These are phyloP conservation scores for Pseudevernia furfuracea DNA, from an alignment of 495 filamentous ascomycete species.

Conservation along the genomic window DNA sequence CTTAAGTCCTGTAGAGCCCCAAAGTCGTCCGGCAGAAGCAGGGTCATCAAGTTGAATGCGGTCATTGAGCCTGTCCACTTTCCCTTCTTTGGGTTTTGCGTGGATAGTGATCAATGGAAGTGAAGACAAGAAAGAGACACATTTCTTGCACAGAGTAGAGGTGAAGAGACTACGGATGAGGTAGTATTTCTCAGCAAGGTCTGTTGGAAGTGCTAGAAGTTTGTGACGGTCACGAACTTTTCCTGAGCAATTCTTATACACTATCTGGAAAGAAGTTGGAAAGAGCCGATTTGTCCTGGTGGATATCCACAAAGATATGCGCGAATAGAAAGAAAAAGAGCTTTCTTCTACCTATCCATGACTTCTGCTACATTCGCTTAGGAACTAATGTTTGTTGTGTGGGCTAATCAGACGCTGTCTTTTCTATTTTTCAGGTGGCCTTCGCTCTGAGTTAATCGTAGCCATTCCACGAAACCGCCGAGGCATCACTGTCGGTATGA, in stretches of 20 bases:
- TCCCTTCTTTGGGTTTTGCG: constrained; percentile 72
- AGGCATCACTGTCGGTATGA: background rate
- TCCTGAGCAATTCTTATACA: too few relatives aligned
- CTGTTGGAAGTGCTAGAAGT: too few relatives aligned
- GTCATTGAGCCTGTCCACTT: constrained; percentile 85
- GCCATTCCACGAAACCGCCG: background rate
- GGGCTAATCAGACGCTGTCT: constrained; percentile 61
- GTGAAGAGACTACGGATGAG: constrained; percentile 73
- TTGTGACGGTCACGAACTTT: too few relatives aligned
- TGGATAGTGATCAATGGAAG: constrained; percentile 76
- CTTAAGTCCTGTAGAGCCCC: constrained; percentile 54
- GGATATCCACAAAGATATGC: too few relatives aligned
- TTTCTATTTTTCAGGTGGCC: background rate
- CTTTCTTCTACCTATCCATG: too few relatives aligned
- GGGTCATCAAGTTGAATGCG: constrained; percentile 77
- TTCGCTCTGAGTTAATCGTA: background rate
- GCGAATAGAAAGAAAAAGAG: too few relatives aligned
- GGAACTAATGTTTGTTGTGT: constrained; percentile 66
- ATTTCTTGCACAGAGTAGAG: constrained; percentile 68
- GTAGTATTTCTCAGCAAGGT: constrained; percentile 52
- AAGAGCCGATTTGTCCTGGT: too few relatives aligned
- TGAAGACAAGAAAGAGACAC: constrained; percentile 66
- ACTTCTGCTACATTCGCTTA: too few relatives aligned
- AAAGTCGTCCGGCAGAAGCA: constrained; percentile 65
- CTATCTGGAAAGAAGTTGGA: too few relatives aligned